phyloP scores from a whole-genome alignment of 176 grass and related monocot genomes.

The Ensete glaucum region DNA sequence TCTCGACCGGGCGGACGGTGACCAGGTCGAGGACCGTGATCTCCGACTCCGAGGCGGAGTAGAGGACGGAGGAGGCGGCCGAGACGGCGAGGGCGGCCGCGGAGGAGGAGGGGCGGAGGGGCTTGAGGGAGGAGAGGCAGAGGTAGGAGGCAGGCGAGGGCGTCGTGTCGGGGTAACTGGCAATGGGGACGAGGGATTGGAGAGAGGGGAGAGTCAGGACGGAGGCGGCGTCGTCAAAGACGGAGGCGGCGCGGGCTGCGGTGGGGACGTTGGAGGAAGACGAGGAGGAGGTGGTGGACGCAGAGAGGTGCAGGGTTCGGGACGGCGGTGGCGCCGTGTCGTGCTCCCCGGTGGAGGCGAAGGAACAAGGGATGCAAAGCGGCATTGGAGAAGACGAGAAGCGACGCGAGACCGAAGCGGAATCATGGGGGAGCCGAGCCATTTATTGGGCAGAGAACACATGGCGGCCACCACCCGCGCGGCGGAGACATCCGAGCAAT shows the following conservation, averaged over 20 bases:
- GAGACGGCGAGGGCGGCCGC: background rate
- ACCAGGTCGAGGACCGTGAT: constrained; percentile 28
- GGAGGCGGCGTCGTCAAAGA: background rate
- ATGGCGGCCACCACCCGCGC: background rate
- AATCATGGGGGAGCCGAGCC: background rate
- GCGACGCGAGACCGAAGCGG: background rate
- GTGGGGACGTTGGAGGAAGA: background rate
- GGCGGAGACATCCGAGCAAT: background rate
- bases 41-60: constrained; percentile 27
- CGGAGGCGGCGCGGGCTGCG: background rate
- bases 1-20: constrained; percentile 22
- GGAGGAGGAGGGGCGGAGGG: background rate
- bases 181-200: constrained; percentile 35
- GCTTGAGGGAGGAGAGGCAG: constrained; percentile 32
- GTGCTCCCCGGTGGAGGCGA: background rate
- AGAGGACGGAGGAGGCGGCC: background rate
- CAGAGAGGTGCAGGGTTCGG: background rate
- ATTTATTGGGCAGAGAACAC: background rate
- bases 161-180: background rate
- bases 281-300: background rate
- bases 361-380: background rate
- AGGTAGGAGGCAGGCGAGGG: background rate
- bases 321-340: background rate
- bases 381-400: background rate
- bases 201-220: constrained; percentile 25